Evolutionary conservation across 75 land plant species (phyloP).

Genomic region (Pinus albicaulis): DNA sequence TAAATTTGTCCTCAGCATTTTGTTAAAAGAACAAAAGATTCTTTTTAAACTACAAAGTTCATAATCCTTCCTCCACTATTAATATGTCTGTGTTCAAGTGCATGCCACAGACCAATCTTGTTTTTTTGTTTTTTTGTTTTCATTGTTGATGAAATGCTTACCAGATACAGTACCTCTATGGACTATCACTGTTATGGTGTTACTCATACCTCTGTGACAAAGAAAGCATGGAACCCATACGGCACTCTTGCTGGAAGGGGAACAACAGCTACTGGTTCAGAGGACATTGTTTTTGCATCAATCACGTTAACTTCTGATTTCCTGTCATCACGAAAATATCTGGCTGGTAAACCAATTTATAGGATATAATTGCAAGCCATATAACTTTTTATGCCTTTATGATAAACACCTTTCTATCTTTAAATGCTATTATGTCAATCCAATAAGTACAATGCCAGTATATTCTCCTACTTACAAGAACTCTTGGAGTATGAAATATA

Average conservation of each 20-base stretch:
- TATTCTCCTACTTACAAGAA: neutral
- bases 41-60: too few species aligned
- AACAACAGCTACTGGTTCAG: constrained; percentile 83
- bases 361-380: neutral
- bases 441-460: neutral
- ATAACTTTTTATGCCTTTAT: neutral
- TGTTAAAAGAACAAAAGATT: too few species aligned
- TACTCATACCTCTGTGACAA: constrained; percentile 71
- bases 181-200: too few species aligned
- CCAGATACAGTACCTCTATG: too few species aligned
- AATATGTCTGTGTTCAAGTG: too few species aligned
- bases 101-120: too few species aligned
- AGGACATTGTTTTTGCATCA: constrained; percentile 89
- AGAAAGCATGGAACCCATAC: constrained; percentile 92
- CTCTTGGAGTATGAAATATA: neutral
- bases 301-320: constrained; percentile 71
- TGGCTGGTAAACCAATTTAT: neutral
- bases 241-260: constrained; percentile 79
- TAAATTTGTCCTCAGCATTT: too few species aligned
- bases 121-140: too few species aligned
- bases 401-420: neutral
- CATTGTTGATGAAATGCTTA: too few species aligned
- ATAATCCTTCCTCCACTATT: too few species aligned
- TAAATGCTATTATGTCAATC: neutral
- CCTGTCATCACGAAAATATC: constrained; percentile 4